Evolutionary conservation across 2,329 filamentous ascomycete species (phyloP).

Genomic region (Paramyrothecium roridum): DNA sequence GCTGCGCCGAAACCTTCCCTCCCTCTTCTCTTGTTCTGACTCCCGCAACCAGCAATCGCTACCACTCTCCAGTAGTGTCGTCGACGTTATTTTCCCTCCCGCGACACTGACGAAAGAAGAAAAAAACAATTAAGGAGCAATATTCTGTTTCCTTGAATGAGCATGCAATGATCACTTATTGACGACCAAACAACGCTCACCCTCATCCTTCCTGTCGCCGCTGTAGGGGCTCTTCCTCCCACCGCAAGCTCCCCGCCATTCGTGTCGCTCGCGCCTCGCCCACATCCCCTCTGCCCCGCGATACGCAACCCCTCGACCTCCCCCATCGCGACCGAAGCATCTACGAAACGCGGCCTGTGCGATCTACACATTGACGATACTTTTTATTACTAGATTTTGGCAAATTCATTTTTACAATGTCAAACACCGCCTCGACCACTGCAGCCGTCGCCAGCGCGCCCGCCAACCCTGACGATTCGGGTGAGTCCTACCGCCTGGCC

Average conservation of each 20-base stretch:
- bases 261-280: slow-evolving; percentile 1
- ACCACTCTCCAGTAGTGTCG: neutral
- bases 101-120: neutral
- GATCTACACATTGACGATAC: neutral
- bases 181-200: neutral
- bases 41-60: slow-evolving; percentile 1
- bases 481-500: slow-evolving; percentile 24
- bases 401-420: slow-evolving; percentile 24
- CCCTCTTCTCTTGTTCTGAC: neutral
- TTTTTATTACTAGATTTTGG: neutral
- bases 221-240: neutral
- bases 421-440: slow-evolving; percentile 27
- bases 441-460: slow-evolving; percentile 22
- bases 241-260: slow-evolving; percentile 1
- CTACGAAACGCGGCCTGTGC: neutral
- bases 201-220: neutral
- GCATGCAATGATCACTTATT: neutral
- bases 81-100: neutral
- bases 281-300: neutral
- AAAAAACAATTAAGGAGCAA: neutral
- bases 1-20: neutral
- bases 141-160: neutral
- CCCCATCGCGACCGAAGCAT: neutral
- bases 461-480: slow-evolving; percentile 34
- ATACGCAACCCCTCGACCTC: neutral